These are phyloP conservation scores for Panicum hallii DNA, from an alignment of 202 grass and related monocot genomes.

Conservation along the genomic window DNA sequence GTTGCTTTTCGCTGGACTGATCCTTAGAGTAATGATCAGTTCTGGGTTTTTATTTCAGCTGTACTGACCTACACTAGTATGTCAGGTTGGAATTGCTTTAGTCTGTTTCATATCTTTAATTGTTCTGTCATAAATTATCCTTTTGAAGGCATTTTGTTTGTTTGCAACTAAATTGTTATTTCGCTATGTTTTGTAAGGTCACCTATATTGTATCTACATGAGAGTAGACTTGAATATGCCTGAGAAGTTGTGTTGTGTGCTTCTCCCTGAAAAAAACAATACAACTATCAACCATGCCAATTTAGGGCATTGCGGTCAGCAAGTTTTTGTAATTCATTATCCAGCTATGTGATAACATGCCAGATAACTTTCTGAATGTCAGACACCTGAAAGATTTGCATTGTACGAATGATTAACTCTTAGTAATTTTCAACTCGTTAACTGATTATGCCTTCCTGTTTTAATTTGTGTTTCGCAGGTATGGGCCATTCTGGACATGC, in stretches of 20 bases:
- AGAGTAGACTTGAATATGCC: neutral
- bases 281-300: neutral
- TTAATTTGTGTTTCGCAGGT: conserved; percentile 60
- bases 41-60: neutral
- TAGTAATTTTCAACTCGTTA: neutral
- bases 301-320: neutral
- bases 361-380: neutral
- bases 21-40: neutral
- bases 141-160: conserved; percentile 5
- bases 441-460: conserved; percentile 26
- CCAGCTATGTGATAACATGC: neutral
- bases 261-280: conserved; percentile 7
- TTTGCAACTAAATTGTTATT: neutral
- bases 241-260: neutral
- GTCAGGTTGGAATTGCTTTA: neutral
- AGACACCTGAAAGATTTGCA: neutral
- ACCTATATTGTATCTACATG: neutral
- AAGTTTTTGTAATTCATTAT: neutral
- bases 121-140: neutral
- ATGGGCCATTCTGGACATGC: conserved; percentile 99
- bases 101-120: neutral
- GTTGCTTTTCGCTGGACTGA: conserved; percentile 27
- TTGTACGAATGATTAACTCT: neutral
- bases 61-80: neutral
- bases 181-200: neutral